Conservation (phyloP, 495 filamentous ascomycete species). For the Aspergillus panamensis region DNA sequence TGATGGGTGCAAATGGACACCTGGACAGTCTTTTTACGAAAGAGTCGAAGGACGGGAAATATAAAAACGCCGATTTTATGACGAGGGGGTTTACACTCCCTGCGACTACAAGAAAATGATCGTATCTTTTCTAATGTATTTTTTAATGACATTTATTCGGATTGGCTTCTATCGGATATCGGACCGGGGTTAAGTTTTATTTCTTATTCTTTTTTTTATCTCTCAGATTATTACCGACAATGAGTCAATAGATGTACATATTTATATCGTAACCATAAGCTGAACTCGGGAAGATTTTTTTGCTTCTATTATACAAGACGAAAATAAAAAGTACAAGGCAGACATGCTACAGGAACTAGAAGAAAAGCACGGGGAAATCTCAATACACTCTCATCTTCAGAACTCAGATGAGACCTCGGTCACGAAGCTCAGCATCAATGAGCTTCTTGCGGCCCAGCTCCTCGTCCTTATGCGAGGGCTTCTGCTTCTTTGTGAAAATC, state of each 20-base stretch:
- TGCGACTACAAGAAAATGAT: conserved; percentile 30
- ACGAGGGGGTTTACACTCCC: conserved; percentile 69
- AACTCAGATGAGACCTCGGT: conserved; percentile 46
- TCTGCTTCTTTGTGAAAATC: conserved; percentile 56
- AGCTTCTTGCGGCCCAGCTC: conserved; percentile 80
- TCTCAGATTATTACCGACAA: too few relatives aligned
- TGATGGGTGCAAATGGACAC: conserved; percentile 62
- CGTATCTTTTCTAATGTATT: conserved; percentile 3
- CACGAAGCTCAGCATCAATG: conserved; percentile 67
- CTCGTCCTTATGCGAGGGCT: conserved; percentile 66
- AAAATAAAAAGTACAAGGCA: background rate
- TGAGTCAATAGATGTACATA: conserved; percentile 4
- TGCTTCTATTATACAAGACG: conserved; percentile 25
- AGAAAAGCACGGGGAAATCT: conserved; percentile 1
- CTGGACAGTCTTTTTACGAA: conserved; percentile 67
- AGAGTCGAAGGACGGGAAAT: conserved; percentile 44
- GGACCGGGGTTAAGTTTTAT: conserved; percentile 7
- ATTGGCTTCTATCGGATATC: conserved; percentile 6
- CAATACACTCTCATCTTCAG: background rate
- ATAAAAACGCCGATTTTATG: conserved; percentile 69
- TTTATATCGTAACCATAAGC: conserved; percentile 12
- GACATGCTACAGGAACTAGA: conserved; percentile 6
- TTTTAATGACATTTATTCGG: conserved; percentile 2
- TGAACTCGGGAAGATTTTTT: conserved; percentile 8
- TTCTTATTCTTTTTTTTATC: background rate